Percentiles rank a stretch among this genome's conserved stretches.
These are phyloP conservation scores for Cetraspora pellucida DNA, from an alignment of 192 early-diverging fungal genomes.

Conservation along the genomic window DNA sequence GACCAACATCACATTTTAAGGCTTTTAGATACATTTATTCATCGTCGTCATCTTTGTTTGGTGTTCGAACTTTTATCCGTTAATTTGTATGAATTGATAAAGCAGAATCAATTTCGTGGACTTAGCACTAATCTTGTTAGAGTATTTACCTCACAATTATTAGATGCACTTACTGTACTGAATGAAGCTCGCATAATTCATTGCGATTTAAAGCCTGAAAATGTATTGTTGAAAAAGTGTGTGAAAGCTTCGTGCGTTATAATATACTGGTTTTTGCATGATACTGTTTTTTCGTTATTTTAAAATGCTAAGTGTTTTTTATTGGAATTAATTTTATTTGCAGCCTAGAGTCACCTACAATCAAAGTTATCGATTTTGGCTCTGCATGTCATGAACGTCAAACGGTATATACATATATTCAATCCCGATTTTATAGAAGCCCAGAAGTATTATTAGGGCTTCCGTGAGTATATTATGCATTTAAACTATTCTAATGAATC, in stretches of 20 bases:
- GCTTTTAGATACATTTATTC: constrained; percentile 91
- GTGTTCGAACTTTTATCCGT: constrained; percentile 97
- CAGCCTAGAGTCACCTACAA: constrained; percentile 84
- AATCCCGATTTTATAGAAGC: constrained; percentile 95
- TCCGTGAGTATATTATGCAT: constrained; percentile 47
- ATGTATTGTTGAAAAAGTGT: constrained; percentile 87
- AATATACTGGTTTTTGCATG: not conserved
- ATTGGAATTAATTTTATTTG: too few relatives aligned
- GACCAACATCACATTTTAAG: constrained; percentile 90
- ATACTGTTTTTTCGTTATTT: too few relatives aligned
- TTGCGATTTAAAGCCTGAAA: constrained; percentile 99
- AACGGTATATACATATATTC: constrained; percentile 97
- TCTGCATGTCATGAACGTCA: constrained; percentile 94
- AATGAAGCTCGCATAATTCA: constrained; percentile 92
- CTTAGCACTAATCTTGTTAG: constrained; percentile 92
- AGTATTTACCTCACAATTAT: constrained; percentile 89
- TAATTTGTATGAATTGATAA: constrained; percentile 98
- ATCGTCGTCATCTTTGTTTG: constrained; percentile 90
- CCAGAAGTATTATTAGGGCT: constrained; percentile 95
- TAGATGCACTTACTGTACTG: constrained; percentile 87
- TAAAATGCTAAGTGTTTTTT: too few relatives aligned
- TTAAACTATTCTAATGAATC: not conserved
- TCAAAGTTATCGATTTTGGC: constrained; percentile 99
- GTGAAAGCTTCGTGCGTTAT: constrained; percentile 32
- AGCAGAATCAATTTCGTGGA: constrained; percentile 95